Evolutionary conservation across 306 rosid genomes (phyloP).

Genomic region (Corylus heterophylla): DNA sequence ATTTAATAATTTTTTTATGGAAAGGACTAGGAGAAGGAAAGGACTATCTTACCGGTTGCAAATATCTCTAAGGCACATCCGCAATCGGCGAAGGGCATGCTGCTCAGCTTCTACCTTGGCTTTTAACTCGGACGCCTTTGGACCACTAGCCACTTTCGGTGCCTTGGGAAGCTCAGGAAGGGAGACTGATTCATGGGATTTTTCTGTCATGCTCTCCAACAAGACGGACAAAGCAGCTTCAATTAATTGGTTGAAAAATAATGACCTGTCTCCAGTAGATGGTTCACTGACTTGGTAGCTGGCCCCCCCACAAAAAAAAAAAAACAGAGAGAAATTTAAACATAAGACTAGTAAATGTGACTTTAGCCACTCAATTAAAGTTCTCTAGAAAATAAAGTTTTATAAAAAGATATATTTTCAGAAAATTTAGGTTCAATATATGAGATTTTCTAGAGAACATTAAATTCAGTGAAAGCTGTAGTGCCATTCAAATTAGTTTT

Average conservation of each 20-base stretch:
- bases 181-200: conserved; percentile 43
- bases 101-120: conserved; percentile 95
- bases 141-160: conserved; percentile 82
- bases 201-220: conserved; percentile 57
- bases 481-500: background rate
- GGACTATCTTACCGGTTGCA: conserved; percentile 78
- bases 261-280: conserved; percentile 63
- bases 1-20: background rate
- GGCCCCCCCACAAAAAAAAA: conserved; percentile 24
- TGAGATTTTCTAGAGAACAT: background rate
- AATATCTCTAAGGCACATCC: conserved; percentile 98
- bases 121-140: conserved; percentile 86
- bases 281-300: conserved; percentile 73
- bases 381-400: background rate
- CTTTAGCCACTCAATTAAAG: conserved; percentile 16
- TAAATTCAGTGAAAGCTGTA: background rate
- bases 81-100: conserved; percentile 93
- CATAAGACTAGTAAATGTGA: conserved; percentile 24
- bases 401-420: background rate
- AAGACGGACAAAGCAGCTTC: conserved; percentile 81
- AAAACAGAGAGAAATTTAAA: conserved; percentile 8
- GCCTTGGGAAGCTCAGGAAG: conserved; percentile 90
- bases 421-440: background rate
- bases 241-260: conserved; percentile 64
- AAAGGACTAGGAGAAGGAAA: background rate